These are phyloP conservation scores for Grigorovia humatica DNA, from an alignment of 805 yeast genomes.

Conservation along the genomic window DNA sequence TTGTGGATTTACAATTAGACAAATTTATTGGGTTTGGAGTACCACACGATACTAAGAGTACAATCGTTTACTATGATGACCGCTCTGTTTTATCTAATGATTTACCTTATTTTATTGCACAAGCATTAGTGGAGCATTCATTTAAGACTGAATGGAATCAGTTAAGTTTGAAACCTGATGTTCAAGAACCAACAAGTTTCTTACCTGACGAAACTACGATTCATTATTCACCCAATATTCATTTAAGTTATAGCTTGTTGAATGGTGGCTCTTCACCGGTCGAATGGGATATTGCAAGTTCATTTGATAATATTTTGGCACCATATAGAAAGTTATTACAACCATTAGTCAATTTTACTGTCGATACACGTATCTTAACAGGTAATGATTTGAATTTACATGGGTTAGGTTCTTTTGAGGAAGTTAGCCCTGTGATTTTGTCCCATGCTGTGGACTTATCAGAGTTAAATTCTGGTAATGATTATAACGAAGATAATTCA, in stretches of 20 bases:
- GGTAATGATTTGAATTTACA: slow-evolving; percentile 33
- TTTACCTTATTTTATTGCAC: slow-evolving; percentile 52
- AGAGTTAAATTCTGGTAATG: slow-evolving; percentile 47
- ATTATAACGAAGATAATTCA: slow-evolving; percentile 51
- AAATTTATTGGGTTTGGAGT: slow-evolving; percentile 37
- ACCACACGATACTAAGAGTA: slow-evolving; percentile 32
- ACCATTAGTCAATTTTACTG: slow-evolving; percentile 55
- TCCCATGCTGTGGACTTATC: slow-evolving; percentile 75
- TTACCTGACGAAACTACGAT: slow-evolving; percentile 20
- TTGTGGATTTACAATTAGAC: slow-evolving; percentile 31
- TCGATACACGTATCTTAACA: slow-evolving; percentile 71
- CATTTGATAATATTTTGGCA: slow-evolving; percentile 39
- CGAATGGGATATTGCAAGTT: slow-evolving; percentile 61
- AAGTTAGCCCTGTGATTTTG: slow-evolving; percentile 42
- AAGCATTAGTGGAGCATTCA: slow-evolving; percentile 37
- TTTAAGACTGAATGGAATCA: slow-evolving; percentile 31
- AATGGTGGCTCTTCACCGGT: slow-evolving; percentile 59
- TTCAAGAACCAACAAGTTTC: slow-evolving; percentile 4
- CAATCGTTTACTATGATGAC: slow-evolving; percentile 25
- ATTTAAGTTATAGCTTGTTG: slow-evolving; percentile 64
- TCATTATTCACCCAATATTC: slow-evolving; percentile 48
- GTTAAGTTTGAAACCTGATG: neutral
- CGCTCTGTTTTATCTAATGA: slow-evolving; percentile 44
- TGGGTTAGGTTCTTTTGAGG: slow-evolving; percentile 16
- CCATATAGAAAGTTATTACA: slow-evolving; percentile 46